Base-by-base conservation (phyloP, 768 basidiomycete genomes). In the Amanita rimosa region DNA sequence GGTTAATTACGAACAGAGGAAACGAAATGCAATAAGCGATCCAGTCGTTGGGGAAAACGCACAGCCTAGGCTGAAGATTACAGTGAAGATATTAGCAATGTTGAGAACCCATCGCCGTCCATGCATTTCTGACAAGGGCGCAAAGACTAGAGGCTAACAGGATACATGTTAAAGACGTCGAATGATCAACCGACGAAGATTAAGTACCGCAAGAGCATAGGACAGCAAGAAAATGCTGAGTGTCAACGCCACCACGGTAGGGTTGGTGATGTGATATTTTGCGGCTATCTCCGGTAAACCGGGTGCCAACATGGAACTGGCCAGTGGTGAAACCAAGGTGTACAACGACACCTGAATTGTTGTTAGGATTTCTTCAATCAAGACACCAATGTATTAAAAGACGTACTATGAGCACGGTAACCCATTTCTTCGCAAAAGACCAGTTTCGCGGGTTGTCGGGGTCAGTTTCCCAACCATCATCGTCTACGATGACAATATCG, bases 21-120 rank as follows among this genome's bases (percentile, higher is more conserved):
- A 75, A 34, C 85, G 81, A 62, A 88, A 83, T 4, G 58, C 76
- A 21, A 87, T 73, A 33, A 89, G 67, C 3, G 72, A 50, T 1
- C 63, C 69, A 3, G 71, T 69, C 9, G 60, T 76, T 2, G 83
- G 82, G 9, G 83, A 71, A 55, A 79, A 78, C 0, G 81, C 83
- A 58, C 85, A 87, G 2, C 78, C 85, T 4, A 87, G 57, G 49
- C 72, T 81, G 62, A 87, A 83, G 6, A 62, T 70, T 14, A 83
- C 54, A 53, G 76, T 84, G 47, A 81, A 62, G 5, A 85, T 27
- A 51, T 84, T 86, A 13, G 67, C 65, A 19, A 84, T 71, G 57
- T 88, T 83, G 35, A 86, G 64, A 19, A 86, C 69, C 82, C 81
- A 84, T 57, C 66, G 72, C 22, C 85, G 75, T 1, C 83, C 83